phyloP scores from a whole-genome alignment of 768 basidiomycete species.

The Rickenella mellea region DNA sequence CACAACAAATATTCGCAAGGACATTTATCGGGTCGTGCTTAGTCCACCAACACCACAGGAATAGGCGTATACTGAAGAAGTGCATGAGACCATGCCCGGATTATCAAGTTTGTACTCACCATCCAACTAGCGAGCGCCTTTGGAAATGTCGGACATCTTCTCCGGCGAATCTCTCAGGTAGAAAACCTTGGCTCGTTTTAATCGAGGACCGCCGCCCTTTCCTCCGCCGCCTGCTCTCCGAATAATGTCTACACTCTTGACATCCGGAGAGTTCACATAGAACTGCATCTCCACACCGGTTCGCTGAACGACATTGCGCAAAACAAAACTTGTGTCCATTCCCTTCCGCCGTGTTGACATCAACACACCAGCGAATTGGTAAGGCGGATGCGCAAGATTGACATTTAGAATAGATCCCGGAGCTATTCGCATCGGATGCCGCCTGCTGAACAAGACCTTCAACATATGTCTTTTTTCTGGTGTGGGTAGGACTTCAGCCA shows the following conservation, averaged over 20 bases:
- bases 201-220: conserved; percentile 39
- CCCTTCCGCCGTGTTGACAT: conserved; percentile 77
- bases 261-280: conserved; percentile 74
- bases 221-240: conserved; percentile 38
- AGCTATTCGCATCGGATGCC: conserved; percentile 54
- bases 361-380: conserved; percentile 82
- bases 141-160: conserved; percentile 74
- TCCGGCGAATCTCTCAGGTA: conserved; percentile 76
- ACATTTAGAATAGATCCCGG: conserved; percentile 87
- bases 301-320: conserved; percentile 85
- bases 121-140: conserved; percentile 33
- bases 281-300: conserved; percentile 93
- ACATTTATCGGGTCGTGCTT: too few species aligned
- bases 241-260: conserved; percentile 81
- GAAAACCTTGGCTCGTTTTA: conserved; percentile 73
- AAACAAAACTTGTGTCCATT: conserved; percentile 75
- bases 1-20: too few species aligned
- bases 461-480: conserved; percentile 65
- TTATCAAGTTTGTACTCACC: too few species aligned
- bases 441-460: conserved; percentile 58
- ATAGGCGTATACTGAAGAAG: too few species aligned
- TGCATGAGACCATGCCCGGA: too few species aligned
- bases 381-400: conserved; percentile 67
- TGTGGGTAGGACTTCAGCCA: conserved; percentile 54
- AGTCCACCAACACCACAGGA: too few species aligned